Percentiles rank a stretch among this genome's conserved stretches.
Evolutionary conservation across 176 grass and related monocot species (phyloP).

Genomic region (Cenchrus fungigraminus): DNA sequence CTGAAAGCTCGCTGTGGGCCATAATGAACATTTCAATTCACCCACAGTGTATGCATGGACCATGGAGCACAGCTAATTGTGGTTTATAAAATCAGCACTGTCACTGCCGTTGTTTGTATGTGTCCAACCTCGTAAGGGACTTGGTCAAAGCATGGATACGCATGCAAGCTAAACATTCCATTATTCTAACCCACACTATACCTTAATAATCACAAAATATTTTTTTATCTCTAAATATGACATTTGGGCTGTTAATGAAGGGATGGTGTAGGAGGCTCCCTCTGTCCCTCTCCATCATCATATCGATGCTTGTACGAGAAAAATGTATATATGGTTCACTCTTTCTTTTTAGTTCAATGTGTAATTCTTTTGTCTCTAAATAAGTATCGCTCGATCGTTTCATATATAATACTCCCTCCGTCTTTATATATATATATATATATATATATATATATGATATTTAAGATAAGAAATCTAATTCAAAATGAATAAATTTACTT

Average conservation of each 20-base stretch:
- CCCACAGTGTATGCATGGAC: slow-evolving; percentile 19
- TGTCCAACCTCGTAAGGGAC: slow-evolving; percentile 27
- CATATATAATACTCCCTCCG: too few relatives aligned
- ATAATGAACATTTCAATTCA: slow-evolving; percentile 33
- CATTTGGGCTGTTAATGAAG: not conserved
- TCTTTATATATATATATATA: too few relatives aligned
- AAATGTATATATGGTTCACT: too few relatives aligned
- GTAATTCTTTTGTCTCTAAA: too few relatives aligned
- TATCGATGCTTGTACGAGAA: too few relatives aligned
- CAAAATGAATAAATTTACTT: too few relatives aligned
- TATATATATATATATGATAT: too few relatives aligned
- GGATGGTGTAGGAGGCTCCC: not conserved
- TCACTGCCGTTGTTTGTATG: not conserved
- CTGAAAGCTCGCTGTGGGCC: not conserved
- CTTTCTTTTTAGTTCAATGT: too few relatives aligned
- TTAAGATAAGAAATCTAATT: too few relatives aligned
- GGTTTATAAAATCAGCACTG: not conserved
- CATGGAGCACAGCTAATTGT: slow-evolving; percentile 22
- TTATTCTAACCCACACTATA: not conserved
- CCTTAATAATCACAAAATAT: not conserved
- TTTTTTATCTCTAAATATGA: not conserved
- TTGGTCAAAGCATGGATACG: slow-evolving; percentile 15
- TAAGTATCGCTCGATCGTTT: too few relatives aligned
- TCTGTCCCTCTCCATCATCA: not conserved
- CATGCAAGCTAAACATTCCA: not conserved